Evolutionary conservation across 2,329 filamentous ascomycete genomes (phyloP), one percentile per base, ranked within the genome.

Genomic region (Penicillium corylophilum): DNA sequence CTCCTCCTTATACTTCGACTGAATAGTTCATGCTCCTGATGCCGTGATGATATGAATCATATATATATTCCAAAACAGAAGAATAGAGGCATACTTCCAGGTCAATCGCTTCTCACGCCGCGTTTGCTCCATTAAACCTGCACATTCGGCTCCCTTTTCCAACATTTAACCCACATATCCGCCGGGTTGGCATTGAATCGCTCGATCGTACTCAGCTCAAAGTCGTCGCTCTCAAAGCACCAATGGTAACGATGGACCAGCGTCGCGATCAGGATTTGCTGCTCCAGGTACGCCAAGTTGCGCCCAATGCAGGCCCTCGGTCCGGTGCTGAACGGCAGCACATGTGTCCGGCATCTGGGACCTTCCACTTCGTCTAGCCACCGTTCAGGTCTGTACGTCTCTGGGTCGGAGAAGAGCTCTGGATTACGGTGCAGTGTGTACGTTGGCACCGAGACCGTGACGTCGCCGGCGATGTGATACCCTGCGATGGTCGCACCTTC

Each of bases 261-360:
- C 2, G 60, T 61, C 16, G 48, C 48, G 13, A 59, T 44, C 26
- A 62, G 24, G 36, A 57, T 50, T 35, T 59, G 58, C 35, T 58
- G 45, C 40, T 60, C 57, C 31, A 60, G 54, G 36, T 58, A 59
- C 3, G 61, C 50, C 18, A 64, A 43, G 38, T 58, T 60, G 15
- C 56, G 52, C n/a, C 61, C 60, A 24, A 62, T 47, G 28, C 60
- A 64, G 15, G 51, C 53, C 24, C 60, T 43, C 1, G 50, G 29
- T 7, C 59, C 59, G n/a, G 47, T 45, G 12, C 48, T 53, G 46
- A 63, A 63, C n/a, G 60, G 59, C 6, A 52, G 33, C 18, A 47
- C 43, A 33, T 50, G 23, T 36, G 31, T 40, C 8, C 44, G 29
- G 29, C 29, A 33, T 33, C 15, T 33, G 29, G 29, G 29, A 33